Evolutionary conservation across 805 yeast genomes (phyloP), one percentile per base, ranked within the genome.

Genomic region (Barnettozyma siamensis): DNA sequence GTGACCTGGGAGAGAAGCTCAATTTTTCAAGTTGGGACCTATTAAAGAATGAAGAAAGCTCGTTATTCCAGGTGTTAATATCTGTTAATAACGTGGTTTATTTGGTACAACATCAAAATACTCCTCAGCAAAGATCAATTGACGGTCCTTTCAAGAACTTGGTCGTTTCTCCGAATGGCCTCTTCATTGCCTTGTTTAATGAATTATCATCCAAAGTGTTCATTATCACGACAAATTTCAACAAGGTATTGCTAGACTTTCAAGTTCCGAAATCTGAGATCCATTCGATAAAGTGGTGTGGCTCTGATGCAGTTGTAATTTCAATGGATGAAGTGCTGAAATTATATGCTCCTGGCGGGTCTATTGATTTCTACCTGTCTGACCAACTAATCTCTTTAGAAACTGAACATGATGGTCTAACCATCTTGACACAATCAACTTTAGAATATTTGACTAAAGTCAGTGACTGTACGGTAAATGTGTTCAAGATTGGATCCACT

Each of bases 401-500:
- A 10, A 72, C 84, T 3, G 82, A 78, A 43, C 40, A 63, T 2
- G 95, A 88, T 60, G 96, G 97, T 0, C 46, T 88, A 11, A 75
- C 80, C 31, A 70, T 85, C 0, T 52, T 88, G n/a, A 78, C 87
- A 0, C 54, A 64, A 3, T 24, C 31, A 1, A 70, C 73, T 33
- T 65, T 84, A 13, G 82, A 81, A 46, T 75, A 84, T 41, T 57
- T 88, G 9, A 65, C 80, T 7, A 72, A 80, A 46, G 95, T 93
- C 0, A 69, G 76, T 0, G 64, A 65, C 2, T 59, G 66, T 0
- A 75, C 84, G 0, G 70, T 73, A 3, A 78, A 79, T 30, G 71
- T 86, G 7, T 88, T 88, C 60, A 76, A 75, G 53, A 76, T 89
- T 36, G 99, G 98, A 0, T 87, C 96, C 0, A 73, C 86, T 0